These are phyloP conservation scores for Colletotrichum sp. DNA, from an alignment of 2,329 filamentous ascomycete genomes.

Conservation along the genomic window DNA sequence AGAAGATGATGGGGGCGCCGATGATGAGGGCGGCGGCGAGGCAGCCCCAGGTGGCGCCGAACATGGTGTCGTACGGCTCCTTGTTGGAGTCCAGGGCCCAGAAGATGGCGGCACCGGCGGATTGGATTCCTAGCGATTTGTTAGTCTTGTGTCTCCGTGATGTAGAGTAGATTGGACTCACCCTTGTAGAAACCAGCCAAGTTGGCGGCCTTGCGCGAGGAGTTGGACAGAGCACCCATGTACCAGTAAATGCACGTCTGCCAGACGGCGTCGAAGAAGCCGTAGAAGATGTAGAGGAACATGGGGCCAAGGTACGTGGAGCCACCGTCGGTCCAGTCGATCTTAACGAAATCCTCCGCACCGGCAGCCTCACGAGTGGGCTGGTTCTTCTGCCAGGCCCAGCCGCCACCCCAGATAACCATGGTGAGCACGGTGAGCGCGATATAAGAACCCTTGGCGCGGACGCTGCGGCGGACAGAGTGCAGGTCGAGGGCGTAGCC, in stretches of 20 bases:
- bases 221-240: conserved; percentile 94
- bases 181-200: conserved; percentile 87
- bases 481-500: conserved; percentile 73
- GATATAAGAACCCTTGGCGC: conserved; percentile 69
- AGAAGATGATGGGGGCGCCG: conserved; percentile 79
- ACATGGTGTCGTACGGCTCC: conserved; percentile 72
- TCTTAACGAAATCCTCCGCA: conserved; percentile 25
- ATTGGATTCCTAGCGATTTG: conserved; percentile 66
- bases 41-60: conserved; percentile 75
- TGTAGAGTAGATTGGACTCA: background rate
- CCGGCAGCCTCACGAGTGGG: conserved; percentile 47
- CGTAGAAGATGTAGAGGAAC: conserved; percentile 91
- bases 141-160: conserved; percentile 6
- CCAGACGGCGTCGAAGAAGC: conserved; percentile 88
- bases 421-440: conserved; percentile 74
- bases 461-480: conserved; percentile 64
- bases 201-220: conserved; percentile 89
- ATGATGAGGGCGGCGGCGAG: conserved; percentile 76
- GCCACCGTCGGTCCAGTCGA: conserved; percentile 71
- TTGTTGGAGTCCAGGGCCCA: conserved; percentile 71
- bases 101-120: conserved; percentile 80
- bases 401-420: conserved; percentile 83
- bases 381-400: conserved; percentile 73
- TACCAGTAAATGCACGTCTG: conserved; percentile 94
- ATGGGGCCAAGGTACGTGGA: conserved; percentile 73